Evolutionary conservation across 768 basidiomycete species (phyloP).

Genomic region (Dioszegia crocea): DNA sequence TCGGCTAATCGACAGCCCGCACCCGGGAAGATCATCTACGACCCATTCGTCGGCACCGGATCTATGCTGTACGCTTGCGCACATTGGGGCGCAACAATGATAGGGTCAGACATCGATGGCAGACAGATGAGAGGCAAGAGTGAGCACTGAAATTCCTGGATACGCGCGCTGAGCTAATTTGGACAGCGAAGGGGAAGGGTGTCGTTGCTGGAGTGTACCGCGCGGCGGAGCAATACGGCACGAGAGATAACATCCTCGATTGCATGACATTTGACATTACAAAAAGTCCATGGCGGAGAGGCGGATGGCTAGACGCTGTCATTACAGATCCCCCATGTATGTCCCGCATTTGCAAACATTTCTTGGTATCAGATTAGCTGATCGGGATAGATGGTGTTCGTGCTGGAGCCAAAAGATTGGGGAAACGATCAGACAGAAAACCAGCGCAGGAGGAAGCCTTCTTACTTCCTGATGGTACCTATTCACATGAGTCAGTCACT

Average conservation of each 20-base stretch:
- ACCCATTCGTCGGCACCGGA: constrained; percentile 91
- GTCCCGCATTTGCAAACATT: constrained; percentile 38
- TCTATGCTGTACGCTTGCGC: constrained; percentile 61
- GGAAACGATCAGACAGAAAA: constrained; percentile 36
- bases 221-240: constrained; percentile 79
- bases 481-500: constrained; percentile 50
- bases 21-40: constrained; percentile 86
- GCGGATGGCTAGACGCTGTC: constrained; percentile 87
- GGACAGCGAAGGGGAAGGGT: constrained; percentile 24
- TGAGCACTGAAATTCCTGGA: constrained; percentile 36
- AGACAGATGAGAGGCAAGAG: constrained; percentile 95
- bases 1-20: constrained; percentile 57
- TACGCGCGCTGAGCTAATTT: background rate
- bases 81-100: constrained; percentile 77
- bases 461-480: constrained; percentile 45
- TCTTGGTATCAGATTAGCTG: too few relatives aligned
- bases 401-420: constrained; percentile 53
- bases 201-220: constrained; percentile 65
- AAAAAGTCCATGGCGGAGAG: constrained; percentile 78
- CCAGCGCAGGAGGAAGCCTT: constrained; percentile 40
- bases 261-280: constrained; percentile 92
- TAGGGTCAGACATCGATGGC: constrained; percentile 95
- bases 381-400: constrained; percentile 72
- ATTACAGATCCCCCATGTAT: constrained; percentile 90
- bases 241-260: constrained; percentile 69